Conservation (phyloP, 1,284 basidiomycete genomes). For the Cutaneotrichosporon spelunceum region DNA sequence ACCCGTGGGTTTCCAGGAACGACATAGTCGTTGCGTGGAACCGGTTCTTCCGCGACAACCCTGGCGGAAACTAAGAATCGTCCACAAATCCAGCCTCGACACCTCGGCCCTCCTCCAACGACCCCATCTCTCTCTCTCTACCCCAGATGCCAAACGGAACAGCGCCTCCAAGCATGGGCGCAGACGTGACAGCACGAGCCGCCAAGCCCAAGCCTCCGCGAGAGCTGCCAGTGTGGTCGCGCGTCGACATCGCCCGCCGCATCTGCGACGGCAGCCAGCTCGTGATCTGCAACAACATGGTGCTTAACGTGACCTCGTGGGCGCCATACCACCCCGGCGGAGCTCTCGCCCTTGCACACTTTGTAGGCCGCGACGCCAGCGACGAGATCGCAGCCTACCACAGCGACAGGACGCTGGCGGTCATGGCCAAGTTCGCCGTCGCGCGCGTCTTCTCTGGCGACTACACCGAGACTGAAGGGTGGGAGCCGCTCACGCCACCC, state of each 20-base stretch:
- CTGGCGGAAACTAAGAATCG: no score
- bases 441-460: slow-evolving; percentile 61
- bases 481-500: slow-evolving; percentile 83
- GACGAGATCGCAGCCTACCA: slow-evolving; percentile 96
- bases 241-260: slow-evolving; percentile 36
- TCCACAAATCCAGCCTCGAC: background rate
- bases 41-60: no score
- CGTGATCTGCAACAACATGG: slow-evolving; percentile 70
- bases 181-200: background rate
- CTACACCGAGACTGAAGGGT: slow-evolving; percentile 51
- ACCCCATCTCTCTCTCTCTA: background rate
- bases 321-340: slow-evolving; percentile 85
- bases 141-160: slow-evolving; percentile 8
- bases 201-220: slow-evolving; percentile 4
- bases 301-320: slow-evolving; percentile 83
- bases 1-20: background rate
- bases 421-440: slow-evolving; percentile 69
- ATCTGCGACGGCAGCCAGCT: slow-evolving; percentile 75
- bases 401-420: slow-evolving; percentile 61
- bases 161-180: background rate
- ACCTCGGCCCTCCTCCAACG: background rate
- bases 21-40: background rate
- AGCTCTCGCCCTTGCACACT: slow-evolving; percentile 84
- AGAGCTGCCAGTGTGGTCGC: slow-evolving; percentile 17
- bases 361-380: slow-evolving; percentile 89